Evolutionary conservation across 352 stramenopile species (phyloP), one percentile per base, ranked within the genome.

Genomic region (Phytophthora multivora): DNA sequence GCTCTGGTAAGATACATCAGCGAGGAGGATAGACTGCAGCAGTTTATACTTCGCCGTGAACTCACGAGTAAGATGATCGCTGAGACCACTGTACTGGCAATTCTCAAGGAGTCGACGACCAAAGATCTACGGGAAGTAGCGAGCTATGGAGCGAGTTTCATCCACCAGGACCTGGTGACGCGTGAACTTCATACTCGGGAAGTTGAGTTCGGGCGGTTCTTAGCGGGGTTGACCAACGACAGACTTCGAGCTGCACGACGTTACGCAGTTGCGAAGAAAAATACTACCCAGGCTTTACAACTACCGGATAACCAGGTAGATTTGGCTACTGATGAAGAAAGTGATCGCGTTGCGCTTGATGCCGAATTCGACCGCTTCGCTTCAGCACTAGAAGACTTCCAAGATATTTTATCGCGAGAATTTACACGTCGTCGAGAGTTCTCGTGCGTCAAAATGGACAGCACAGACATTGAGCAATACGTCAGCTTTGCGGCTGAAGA

Each of bases 401-500:
- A 77, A 2, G 73, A 83, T 0, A 68, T 90, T 35, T 51, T 93
- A 5, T 74, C 82, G 0, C 75, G 82, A 25, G 84, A 93, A 33
- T 79, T 93, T 10, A 57, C 62, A 8, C 79, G 80, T 0, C 73
- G 84, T 28, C 77, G 83, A 2, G 82, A 90, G 15, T 93, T 91
- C 38, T 85, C 80, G 18, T 59, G 69, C 26, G 84, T 93, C 25
- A 90, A 89, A 45, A 86, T 91, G 77, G 83, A 89, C 55, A 89
- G 68, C 39, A 55, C 60, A 0, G 63, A 69, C 18, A 52, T 93
- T 23, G 81, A 86, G 43, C 63, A 69, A 7, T 73, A 80, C 2
- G 69, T 91, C n/a, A 91, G 71, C 43, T 87, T 93, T 40, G 88
- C 82, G 0, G 79, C 88, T 13, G 79, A 91, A 66, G 83, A 93